phyloP scores from a whole-genome alignment of 306 rosid species.

The Psophocarpus tetragonolobus region DNA sequence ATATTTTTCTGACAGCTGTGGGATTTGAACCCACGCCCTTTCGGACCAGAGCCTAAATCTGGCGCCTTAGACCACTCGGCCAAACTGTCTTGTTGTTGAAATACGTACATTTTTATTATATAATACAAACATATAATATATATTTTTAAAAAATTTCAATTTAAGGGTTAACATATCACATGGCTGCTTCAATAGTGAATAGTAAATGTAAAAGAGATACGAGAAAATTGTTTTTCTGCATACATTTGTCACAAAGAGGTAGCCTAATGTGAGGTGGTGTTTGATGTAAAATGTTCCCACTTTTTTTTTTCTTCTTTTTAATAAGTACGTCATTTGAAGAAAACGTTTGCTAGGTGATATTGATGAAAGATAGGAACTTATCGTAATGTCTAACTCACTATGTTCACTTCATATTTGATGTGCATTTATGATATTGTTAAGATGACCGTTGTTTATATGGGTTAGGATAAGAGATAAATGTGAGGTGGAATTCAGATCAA shows the following conservation, averaged over 20 bases:
- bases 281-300: no score
- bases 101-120: no score
- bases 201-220: neutral
- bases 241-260: neutral
- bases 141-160: no score
- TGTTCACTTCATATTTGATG: conserved; percentile 20
- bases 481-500: neutral
- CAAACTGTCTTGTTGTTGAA: conserved; percentile 59
- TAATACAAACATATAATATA: no score
- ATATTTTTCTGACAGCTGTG: conserved; percentile 61
- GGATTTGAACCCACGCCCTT: conserved; percentile 98
- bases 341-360: neutral
- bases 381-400: neutral
- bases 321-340: neutral
- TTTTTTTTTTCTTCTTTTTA: neutral
- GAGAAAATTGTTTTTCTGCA: neutral
- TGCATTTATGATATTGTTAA: conserved; percentile 5
- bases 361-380: neutral
- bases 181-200: no score
- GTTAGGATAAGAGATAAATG: conserved; percentile 16
- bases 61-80: conserved; percentile 99
- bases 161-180: neutral
- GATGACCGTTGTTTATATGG: neutral
- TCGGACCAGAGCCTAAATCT: conserved; percentile 98
- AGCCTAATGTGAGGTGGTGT: no score